Base-by-base conservation (phyloP, 148 eudicot species). In the Persicaria maculosa region DNA sequence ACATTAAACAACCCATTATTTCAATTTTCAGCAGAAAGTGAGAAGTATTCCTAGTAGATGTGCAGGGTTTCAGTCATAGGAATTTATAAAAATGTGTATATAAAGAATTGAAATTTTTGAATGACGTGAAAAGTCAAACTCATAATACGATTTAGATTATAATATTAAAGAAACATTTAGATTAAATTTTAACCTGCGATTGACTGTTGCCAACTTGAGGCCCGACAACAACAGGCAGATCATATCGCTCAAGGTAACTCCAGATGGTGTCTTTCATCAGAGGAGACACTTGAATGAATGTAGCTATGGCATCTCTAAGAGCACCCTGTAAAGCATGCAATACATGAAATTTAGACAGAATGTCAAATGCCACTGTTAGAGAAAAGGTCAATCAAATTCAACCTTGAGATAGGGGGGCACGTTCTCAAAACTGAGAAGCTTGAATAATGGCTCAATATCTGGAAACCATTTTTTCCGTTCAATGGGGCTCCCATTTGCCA, bases 371-470 rank as follows among this genome's bases (percentile, higher is more conserved):
- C 47, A 50, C 25, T 43, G 14, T 47, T 47, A 48, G 72, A 6
- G 67, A 44, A 72, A 55, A 61, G 62, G 57, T 19, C 16, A 22
- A 44, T 62, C 50, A 7, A 22, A 58, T 71, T 65, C 52, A 65
- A 95, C 99, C 97, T 95, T 95, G 73, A 95, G 87, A 86, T 89
- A 87, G 72, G 97, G 94, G 76, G 97, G 97, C 82, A 95, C 99
- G 77, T 95, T 95, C 79, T 95, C 99, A 79, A 87, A 95, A 78
- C 99, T 81, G 74, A 95, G 99, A 77, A 95, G 97, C 86, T 89
- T 95, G 83, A 95, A 92, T 73, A 95, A 78, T 72, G 97, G 97
- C 79, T 95, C 97, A 69, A 92, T 92, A 81, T 95, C 97, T 82
- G 93, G 88, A 80, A 95, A 95, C 97, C 99, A 95, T 78, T 88